Conservation (phyloP, 1,284 basidiomycete genomes). For the Tilletia indica region DNA sequence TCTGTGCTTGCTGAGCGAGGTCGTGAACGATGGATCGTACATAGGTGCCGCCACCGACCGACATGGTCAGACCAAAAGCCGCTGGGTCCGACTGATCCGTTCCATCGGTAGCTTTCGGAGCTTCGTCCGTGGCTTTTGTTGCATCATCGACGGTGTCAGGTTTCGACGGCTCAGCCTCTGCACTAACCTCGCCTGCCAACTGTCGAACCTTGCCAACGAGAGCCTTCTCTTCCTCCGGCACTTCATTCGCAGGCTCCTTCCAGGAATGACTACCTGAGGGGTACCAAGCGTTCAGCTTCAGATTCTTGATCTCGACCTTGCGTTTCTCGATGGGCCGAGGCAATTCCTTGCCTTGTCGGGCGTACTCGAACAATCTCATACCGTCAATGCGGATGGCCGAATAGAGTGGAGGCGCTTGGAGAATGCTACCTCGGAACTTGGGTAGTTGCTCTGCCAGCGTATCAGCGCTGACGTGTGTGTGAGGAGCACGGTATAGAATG, state of each 20-base stretch:
- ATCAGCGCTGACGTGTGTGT: slow-evolving; percentile 78
- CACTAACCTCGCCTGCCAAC: slow-evolving; percentile 33
- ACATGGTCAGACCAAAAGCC: slow-evolving; percentile 50
- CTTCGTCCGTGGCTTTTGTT: slow-evolving; percentile 4
- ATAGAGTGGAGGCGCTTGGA: slow-evolving; percentile 69
- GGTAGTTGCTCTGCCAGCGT: slow-evolving; percentile 70
- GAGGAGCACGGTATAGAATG: slow-evolving; percentile 63
- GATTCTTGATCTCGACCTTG: slow-evolving; percentile 75
- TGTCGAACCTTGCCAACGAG: slow-evolving; percentile 41
- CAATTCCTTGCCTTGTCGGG: slow-evolving; percentile 80
- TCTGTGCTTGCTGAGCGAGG: slow-evolving; percentile 38
- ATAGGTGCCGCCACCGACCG: slow-evolving; percentile 53
- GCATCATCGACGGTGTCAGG: slow-evolving; percentile 9
- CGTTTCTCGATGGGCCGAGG: slow-evolving; percentile 88
- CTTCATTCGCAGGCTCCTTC: slow-evolving; percentile 41
- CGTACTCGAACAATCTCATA: slow-evolving; percentile 92
- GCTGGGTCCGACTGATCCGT: slow-evolving; percentile 28
- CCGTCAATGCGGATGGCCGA: slow-evolving; percentile 99
- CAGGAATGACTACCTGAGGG: slow-evolving; percentile 36
- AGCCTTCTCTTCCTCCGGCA: slow-evolving; percentile 42
- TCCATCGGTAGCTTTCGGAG: slow-evolving; percentile 11
- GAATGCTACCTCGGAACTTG: slow-evolving; percentile 81
- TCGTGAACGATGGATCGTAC: slow-evolving; percentile 55
- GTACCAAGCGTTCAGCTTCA: slow-evolving; percentile 64
- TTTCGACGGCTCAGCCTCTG: background rate